A percentile compares a stretch with the other conserved stretches of the same genome.
Conservation (phyloP, 768 basidiomycete genomes). For the Pulveroboletus sp. region DNA sequence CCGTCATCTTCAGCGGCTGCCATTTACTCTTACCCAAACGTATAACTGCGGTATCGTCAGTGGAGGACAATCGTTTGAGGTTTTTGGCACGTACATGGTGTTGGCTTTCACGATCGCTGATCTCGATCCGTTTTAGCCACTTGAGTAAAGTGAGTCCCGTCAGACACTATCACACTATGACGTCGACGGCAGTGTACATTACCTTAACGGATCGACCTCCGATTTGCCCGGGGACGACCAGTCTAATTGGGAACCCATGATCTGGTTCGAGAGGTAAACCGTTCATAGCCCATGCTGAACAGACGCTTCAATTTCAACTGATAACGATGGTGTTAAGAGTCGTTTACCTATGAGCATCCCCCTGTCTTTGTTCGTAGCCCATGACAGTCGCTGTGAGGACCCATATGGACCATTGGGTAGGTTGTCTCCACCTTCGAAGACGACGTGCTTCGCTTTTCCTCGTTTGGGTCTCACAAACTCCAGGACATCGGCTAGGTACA, state of each 20-base stretch:
- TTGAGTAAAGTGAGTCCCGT: slow-evolving; percentile 20
- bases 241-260: slow-evolving; percentile 65
- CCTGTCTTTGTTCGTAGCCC: slow-evolving; percentile 42
- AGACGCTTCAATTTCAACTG: background rate
- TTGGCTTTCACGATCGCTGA: slow-evolving; percentile 48
- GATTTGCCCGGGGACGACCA: slow-evolving; percentile 61
- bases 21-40: slow-evolving; percentile 28
- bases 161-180: background rate
- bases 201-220: slow-evolving; percentile 55
- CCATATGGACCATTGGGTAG: slow-evolving; percentile 63
- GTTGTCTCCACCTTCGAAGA: slow-evolving; percentile 58
- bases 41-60: slow-evolving; percentile 27
- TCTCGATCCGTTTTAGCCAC: slow-evolving; percentile 57
- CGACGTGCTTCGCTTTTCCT: slow-evolving; percentile 43
- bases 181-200: background rate
- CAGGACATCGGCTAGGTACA: slow-evolving; percentile 54
- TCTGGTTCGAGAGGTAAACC: slow-evolving; percentile 57
- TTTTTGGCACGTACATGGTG: slow-evolving; percentile 38
- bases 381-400: slow-evolving; percentile 45
- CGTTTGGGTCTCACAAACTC: slow-evolving; percentile 40
- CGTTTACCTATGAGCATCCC: slow-evolving; percentile 48
- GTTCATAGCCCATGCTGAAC: slow-evolving; percentile 54
- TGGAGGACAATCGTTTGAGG: background rate
- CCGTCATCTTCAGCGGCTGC: background rate
- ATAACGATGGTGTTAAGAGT: background rate